phyloP scores from a whole-genome alignment of 805 yeast species.

The Barnettozyma populi region DNA sequence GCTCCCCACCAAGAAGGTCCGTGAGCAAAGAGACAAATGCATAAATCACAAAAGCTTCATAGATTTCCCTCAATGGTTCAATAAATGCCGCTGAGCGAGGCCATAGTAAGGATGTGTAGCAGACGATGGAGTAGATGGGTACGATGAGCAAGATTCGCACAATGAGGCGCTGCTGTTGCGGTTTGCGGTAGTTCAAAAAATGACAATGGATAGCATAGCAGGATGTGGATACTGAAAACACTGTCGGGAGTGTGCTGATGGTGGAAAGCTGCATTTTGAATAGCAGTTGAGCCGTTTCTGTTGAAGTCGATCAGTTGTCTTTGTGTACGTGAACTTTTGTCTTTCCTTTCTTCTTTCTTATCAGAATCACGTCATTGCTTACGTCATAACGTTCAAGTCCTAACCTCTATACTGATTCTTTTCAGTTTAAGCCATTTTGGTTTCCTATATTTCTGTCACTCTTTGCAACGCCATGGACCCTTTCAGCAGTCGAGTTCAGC shows the following conservation, averaged over 20 bases:
- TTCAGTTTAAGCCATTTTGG: too few relatives aligned
- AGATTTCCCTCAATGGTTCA: slow-evolving; percentile 80
- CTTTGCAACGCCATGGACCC: neutral
- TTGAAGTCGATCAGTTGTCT: too few relatives aligned
- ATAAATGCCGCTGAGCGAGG: slow-evolving; percentile 41
- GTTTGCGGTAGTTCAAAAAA: slow-evolving; percentile 73
- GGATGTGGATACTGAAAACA: slow-evolving; percentile 5
- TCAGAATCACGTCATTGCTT: too few relatives aligned
- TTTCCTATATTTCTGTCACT: too few relatives aligned
- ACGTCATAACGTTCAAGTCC: too few relatives aligned
- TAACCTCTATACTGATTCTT: too few relatives aligned
- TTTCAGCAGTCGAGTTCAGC: neutral
- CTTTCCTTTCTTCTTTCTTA: too few relatives aligned
- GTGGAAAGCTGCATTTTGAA: slow-evolving; percentile 3
- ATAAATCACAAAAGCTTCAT: slow-evolving; percentile 94
- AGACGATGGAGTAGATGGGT: slow-evolving; percentile 72
- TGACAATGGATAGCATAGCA: slow-evolving; percentile 39
- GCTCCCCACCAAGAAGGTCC: slow-evolving; percentile 85
- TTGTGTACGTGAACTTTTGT: neutral
- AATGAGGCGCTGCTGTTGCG: slow-evolving; percentile 79
- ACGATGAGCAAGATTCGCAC: slow-evolving; percentile 78
- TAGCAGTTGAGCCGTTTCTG: too few relatives aligned
- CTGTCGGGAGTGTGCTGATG: slow-evolving; percentile 5
- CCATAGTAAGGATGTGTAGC: slow-evolving; percentile 51
- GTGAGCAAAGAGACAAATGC: slow-evolving; percentile 84